A percentile compares a stretch with the other conserved stretches of the same genome.
Evolutionary conservation across 108 stramenopile genomes (phyloP).

Genomic region (Conticribra weissflogii): DNA sequence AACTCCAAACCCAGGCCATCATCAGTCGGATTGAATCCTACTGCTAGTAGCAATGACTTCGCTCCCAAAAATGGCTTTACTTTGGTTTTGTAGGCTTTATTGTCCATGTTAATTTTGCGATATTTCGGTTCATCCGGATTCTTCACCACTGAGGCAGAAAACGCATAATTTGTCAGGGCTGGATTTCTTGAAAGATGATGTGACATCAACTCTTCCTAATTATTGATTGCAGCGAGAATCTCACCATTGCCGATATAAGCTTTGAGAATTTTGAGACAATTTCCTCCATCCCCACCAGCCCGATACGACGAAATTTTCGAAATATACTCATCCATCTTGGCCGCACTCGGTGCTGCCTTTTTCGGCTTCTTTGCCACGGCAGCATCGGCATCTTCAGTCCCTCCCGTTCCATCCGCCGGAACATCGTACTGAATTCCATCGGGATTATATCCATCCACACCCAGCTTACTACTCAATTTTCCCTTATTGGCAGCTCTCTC

Average conservation of each 20-base stretch:
- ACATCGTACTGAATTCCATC: conserved; percentile 87
- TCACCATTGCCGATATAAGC: conserved; percentile 89
- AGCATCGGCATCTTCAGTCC: conserved; percentile 27
- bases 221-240: no score
- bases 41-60: conserved; percentile 71
- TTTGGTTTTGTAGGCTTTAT: conserved; percentile 89
- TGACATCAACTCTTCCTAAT: no score
- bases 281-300: conserved; percentile 93
- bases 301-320: conserved; percentile 79
- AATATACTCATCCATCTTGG: conserved; percentile 88
- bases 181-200: no score
- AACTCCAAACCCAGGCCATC: conserved; percentile 51
- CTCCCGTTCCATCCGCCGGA: conserved; percentile 37
- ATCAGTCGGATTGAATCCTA: conserved; percentile 78
- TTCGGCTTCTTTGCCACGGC: conserved; percentile 52
- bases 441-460: conserved; percentile 95
- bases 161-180: no score
- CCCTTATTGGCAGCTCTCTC: conserved; percentile 89
- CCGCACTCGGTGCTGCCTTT: conserved; percentile 52
- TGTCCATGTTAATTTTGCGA: conserved; percentile 92
- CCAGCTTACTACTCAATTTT: conserved; percentile 79
- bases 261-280: conserved; percentile 87
- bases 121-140: conserved; percentile 85
- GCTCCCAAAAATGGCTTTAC: conserved; percentile 88
- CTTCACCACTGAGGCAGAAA: no score